Evolutionary conservation across 2,329 filamentous ascomycete genomes (phyloP), one percentile per base, ranked within the genome.

Genomic region (Trichophyton equinum): DNA sequence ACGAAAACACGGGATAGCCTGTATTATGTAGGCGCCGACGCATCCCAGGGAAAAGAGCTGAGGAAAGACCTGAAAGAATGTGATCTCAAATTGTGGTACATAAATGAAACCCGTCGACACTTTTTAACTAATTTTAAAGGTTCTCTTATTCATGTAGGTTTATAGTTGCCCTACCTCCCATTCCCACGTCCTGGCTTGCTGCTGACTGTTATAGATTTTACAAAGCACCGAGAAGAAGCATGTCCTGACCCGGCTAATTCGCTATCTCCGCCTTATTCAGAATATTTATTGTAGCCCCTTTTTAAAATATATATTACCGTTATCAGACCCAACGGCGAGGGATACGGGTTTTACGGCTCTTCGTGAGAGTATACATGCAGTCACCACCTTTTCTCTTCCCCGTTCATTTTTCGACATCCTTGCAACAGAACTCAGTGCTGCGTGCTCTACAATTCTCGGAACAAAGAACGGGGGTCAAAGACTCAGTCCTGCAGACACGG

Each of bases 341-440:
- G 70, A 68, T 59, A 66, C 60, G 55, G 68, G 66, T 58, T 70
- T 70, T 62, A 66, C 61, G 22, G 76, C 72, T 61, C 72, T 81
- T 42, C 71, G 70, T 38, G 70, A 73, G 42, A 73, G 74, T 36
- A 71, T 81, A 22, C 74, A 80, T 60, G 75, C 77, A 8, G 72
- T 78, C 33, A 76, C 80, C 61, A 72, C 75, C 27, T 78, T 80
- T 64, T 75, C 76, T 15, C 66, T 82, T 7, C 76, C 73, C 64
- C 67, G 69, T 20, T 62, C 66, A 1, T 74, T 79, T 42, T 76
- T 76, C 1, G 71, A 73, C 22, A 71, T 79, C 4, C 69, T 82
- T 20, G 71, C 73, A 40, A 73, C 72, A 47, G 72, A 77, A 27
- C 61, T 82, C 15, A 74, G 74, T n/a, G 73, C 75, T 62, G 72